Evolutionary conservation across 2,329 filamentous ascomycete genomes (phyloP), one percentile per base, ranked within the genome.

Genomic region (Didymella pomorum): DNA sequence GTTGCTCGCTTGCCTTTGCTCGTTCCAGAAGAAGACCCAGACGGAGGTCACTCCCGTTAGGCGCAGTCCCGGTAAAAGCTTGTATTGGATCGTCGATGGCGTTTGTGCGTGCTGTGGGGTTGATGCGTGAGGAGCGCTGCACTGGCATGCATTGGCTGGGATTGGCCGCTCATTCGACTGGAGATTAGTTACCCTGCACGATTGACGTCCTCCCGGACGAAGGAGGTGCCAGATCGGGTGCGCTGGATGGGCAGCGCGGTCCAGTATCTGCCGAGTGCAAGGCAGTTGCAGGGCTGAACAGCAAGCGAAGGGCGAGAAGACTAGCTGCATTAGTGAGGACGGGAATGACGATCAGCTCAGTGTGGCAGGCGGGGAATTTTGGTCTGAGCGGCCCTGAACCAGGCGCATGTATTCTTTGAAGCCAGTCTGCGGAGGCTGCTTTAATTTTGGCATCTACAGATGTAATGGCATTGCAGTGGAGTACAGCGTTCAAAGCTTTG

Each of bases 281-380:
- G 21, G 21, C 23, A 10, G 35, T 33, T 35, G 31, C 14, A 33
- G 9, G 23, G 21, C 23, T 28, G 14, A 29, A 14, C n/a, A n/a
- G 29, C 31, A 46, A 37, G 50, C 50, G 33, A 39, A 52, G 21
- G 28, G 41, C 23, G n/a, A 21, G 18, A 41, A 41, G 18, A 41
- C 18, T 31, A 46, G 12, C 42, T 41, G 18, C 25, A 7, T 42
- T 25, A 28, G 25, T 5, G 11, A 37, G 23, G 5, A 9, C 23
- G 47, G 23, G 14, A 21, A 21, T 21, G 42, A n/a, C 26, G 51
- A 47, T 53, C 23, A 39, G 16, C 20, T 41, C 21, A 25, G 21
- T 14, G 35, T 26, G 51, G 11, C 35, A 29, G 33, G n/a, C 42
- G 25, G 52, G 52, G 44, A 26, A 12, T 21, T 16, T n/a, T 35